Conservation (phyloP, 1,139 yeast species). For the Protomyces pachydermus region DNA sequence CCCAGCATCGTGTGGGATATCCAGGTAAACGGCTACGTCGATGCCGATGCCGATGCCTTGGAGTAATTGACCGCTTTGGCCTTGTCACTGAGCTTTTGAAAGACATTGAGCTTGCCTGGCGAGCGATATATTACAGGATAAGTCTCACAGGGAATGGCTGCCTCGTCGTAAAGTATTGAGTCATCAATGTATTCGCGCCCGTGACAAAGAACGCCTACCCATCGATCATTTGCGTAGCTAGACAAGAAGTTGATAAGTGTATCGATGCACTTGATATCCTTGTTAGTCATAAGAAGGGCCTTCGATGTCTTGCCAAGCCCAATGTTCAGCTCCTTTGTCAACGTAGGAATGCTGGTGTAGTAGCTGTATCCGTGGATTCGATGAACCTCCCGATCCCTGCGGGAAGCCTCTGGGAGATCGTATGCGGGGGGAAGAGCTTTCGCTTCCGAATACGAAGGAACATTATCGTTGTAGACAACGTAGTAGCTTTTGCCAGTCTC, state of each 20-base stretch:
- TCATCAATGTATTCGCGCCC: slow-evolving; percentile 3
- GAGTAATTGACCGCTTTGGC: background rate
- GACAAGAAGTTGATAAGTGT: slow-evolving; percentile 6
- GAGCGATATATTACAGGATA: slow-evolving; percentile 9
- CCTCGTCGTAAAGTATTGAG: background rate
- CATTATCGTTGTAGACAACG: slow-evolving; percentile 18
- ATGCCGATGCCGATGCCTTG: background rate
- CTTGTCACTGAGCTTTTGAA: background rate
- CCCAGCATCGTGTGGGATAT: background rate
- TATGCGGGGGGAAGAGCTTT: background rate
- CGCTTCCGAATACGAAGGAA: slow-evolving; percentile 7
- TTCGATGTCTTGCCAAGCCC: background rate
- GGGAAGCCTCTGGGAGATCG: background rate
- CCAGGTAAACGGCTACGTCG: background rate
- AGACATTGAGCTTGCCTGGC: slow-evolving; percentile 2
- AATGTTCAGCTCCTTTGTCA: background rate
- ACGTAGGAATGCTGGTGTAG: slow-evolving; percentile 2
- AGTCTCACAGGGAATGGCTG: background rate
- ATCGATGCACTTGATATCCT: background rate
- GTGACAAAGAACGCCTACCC: slow-evolving; percentile 4
- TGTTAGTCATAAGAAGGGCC: background rate
- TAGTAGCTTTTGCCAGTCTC: slow-evolving; percentile 1
- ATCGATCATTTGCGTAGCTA: background rate
- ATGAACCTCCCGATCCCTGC: background rate
- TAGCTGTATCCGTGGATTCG: slow-evolving; percentile 6